Conservation (phyloP, 2,329 filamentous ascomycete genomes). For the Calcarisporium arbuscula region DNA sequence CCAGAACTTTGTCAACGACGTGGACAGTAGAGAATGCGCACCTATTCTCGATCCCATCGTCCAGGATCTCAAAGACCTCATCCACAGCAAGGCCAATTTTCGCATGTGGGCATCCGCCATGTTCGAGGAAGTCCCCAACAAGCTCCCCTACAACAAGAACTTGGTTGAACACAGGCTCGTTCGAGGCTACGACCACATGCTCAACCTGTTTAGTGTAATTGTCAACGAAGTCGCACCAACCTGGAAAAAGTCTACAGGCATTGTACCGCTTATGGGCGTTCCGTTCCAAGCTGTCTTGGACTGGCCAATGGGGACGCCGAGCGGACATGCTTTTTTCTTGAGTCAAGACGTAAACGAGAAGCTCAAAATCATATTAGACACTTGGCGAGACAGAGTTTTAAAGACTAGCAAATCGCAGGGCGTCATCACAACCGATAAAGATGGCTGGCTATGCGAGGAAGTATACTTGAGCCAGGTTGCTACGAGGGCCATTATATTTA, state of each 20-base stretch:
- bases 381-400: slow-evolving; percentile 26
- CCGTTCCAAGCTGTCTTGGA: slow-evolving; percentile 53
- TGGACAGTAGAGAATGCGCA: too few species aligned
- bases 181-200: slow-evolving; percentile 14
- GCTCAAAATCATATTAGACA: slow-evolving; percentile 44
- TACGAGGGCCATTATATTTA: slow-evolving; percentile 59
- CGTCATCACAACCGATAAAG: slow-evolving; percentile 6
- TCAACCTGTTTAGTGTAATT: slow-evolving; percentile 13
- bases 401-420: slow-evolving; percentile 17
- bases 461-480: slow-evolving; percentile 55
- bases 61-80: slow-evolving; percentile 7
- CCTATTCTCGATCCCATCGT: too few species aligned
- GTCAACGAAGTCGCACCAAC: slow-evolving; percentile 11
- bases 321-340: slow-evolving; percentile 48
- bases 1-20: too few species aligned
- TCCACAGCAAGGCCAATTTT: slow-evolving; percentile 12
- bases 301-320: slow-evolving; percentile 52
- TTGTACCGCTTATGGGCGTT: slow-evolving; percentile 40
- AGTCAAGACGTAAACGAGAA: slow-evolving; percentile 43
- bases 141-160: slow-evolving; percentile 13
- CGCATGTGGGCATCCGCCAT: slow-evolving; percentile 17
- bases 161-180: slow-evolving; percentile 10
- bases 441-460: slow-evolving; percentile 14
- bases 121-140: slow-evolving; percentile 16
- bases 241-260: slow-evolving; percentile 10